Evolutionary conservation across 805 yeast species (phyloP).

Genomic region (Candida quercuum): DNA sequence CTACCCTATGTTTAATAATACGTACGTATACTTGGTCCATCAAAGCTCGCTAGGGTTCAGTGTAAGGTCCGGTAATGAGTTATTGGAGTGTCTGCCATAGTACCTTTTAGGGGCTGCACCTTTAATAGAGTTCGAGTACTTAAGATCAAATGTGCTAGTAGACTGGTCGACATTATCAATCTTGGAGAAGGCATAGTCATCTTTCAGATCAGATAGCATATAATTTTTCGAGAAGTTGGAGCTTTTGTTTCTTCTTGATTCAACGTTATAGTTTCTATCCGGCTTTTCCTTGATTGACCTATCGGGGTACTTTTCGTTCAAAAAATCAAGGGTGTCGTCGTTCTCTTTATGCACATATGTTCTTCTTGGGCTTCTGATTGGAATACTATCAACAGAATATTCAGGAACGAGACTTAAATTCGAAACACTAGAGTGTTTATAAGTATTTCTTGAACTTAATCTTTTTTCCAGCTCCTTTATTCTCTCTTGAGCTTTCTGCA

Average conservation of each 20-base stretch:
- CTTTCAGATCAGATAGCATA: not conserved
- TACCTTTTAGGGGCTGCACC: not conserved
- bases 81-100: not conserved
- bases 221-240: not conserved
- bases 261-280: too few species aligned
- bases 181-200: not conserved
- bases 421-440: not conserved
- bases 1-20: not conserved
- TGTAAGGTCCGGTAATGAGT: not conserved
- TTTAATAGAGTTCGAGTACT: not conserved
- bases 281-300: too few species aligned
- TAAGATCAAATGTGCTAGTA: not conserved
- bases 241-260: not conserved
- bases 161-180: constrained; percentile 1
- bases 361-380: too few species aligned
- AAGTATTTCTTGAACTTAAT: constrained; percentile 1
- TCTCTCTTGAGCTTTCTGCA: constrained; percentile 19
- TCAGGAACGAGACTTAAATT: constrained; percentile 3
- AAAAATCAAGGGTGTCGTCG: constrained; percentile 5
- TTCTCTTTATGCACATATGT: not conserved
- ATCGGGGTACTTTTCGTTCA: constrained; percentile 4
- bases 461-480: constrained; percentile 25
- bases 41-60: not conserved
- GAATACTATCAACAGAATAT: too few species aligned
- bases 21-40: too few species aligned